Percentiles rank a stretch among this genome's conserved stretches.
These are phyloP conservation scores for Starmerella ratchasimensis DNA, from an alignment of 805 yeast genomes.

Conservation along the genomic window DNA sequence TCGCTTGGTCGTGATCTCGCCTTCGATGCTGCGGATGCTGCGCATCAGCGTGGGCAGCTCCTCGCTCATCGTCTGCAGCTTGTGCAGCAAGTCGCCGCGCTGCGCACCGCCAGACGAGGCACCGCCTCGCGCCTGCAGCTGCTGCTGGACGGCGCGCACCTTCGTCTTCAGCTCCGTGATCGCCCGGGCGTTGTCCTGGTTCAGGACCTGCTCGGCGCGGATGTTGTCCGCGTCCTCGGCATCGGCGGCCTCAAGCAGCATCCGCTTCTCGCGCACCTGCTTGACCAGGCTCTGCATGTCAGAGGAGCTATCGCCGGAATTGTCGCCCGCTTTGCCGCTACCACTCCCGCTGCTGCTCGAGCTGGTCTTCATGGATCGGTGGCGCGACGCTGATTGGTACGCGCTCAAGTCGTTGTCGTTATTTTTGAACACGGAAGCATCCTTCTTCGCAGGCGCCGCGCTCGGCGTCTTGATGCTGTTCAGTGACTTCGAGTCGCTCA, in stretches of 20 bases:
- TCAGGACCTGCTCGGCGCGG: conserved; percentile 28
- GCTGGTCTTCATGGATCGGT: conserved; percentile 29
- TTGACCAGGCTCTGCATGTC: conserved; percentile 44
- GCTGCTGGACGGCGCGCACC: conserved; percentile 36
- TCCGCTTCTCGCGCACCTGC: conserved; percentile 55
- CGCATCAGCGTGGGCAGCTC: conserved; percentile 58
- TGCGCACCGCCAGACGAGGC: conserved; percentile 18
- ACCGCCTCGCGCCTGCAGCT: conserved; percentile 21
- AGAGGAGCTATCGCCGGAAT: neutral
- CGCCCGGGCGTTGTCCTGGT: conserved; percentile 34
- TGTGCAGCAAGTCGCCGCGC: conserved; percentile 35
- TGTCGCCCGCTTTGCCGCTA: neutral
- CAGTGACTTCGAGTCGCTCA: conserved; percentile 29
- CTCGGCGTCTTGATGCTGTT: conserved; percentile 17
- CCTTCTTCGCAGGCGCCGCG: conserved; percentile 23
- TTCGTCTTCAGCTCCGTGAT: conserved; percentile 53
- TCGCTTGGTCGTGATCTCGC: conserved; percentile 52
- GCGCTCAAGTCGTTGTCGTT: conserved; percentile 52
- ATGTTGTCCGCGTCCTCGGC: conserved; percentile 36
- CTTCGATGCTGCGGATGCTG: conserved; percentile 49
- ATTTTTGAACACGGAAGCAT: conserved; percentile 48
- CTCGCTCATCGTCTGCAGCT: conserved; percentile 51
- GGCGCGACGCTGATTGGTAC: conserved; percentile 49
- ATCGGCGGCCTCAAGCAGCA: conserved; percentile 52
- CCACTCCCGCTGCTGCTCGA: neutral